Evolutionary conservation across 2,329 filamentous ascomycete genomes (phyloP), one percentile per base, ranked within the genome.

Genomic region (Colletotrichum sidae): DNA sequence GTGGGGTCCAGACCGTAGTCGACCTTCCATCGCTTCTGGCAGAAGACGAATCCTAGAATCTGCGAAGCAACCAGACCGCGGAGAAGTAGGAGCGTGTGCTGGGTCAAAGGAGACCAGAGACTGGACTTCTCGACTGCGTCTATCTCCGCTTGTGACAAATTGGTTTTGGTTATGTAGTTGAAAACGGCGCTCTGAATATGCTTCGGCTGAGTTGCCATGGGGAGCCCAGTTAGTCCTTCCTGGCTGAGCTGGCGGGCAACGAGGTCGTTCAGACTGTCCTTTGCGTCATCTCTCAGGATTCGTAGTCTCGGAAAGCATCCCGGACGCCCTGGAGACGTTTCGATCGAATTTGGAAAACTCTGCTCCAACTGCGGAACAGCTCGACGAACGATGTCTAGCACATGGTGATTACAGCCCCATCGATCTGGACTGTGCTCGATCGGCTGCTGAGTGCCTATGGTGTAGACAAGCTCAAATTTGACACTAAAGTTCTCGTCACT

Each of bases 391-490:
- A 87, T 49, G 0, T 73, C 71, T 0, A 92, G 72, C 0, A 92
- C 68, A 2, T 82, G 70, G 42, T 91, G 84, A 1, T 88, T 80
- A 0, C 86, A 68, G 0, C 70, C 68, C 90, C 89, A 92, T 5
- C 90, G 77, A 2, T 84, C 73, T 0, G 85, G 85, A 50, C 81
- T 81, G 10, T 83, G 76, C 6, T 90, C 84, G 0, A 89, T 77
- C 0, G 81, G 68, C 1, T 72, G 70, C 62, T 88, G 85, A 0
- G 72, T 65, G 0, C 88, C 89, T 69, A 90, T 83, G 0, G 88
- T 89, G 62, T 91, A 91, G 2, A 91, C 78, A 0, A 91, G 73
- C 69, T 91, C 87, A 44, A 88, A 89, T 51, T 84, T 86, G 4
- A 83, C 80, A 47, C 81, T 86, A 47, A 90, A 85, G 58, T 86